Evolutionary conservation across 495 filamentous ascomycete species (phyloP).

Genomic region (Aspergillus kassunensis): DNA sequence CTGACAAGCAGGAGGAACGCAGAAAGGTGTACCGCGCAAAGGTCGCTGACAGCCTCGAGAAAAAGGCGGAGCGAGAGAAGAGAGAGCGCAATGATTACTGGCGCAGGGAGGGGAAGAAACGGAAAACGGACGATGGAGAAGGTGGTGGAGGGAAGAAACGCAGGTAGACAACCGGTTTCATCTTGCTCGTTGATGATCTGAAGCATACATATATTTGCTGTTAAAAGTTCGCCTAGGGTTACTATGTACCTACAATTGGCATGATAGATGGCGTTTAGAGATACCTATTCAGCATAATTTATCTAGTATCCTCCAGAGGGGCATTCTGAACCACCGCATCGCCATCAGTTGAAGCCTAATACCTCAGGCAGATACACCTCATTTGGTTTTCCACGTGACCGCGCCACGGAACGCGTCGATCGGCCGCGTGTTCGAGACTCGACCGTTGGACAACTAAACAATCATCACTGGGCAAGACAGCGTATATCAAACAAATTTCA

Average conservation of each 20-base stretch:
- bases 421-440: slow-evolving; percentile 11
- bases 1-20: slow-evolving; percentile 80
- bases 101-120: slow-evolving; percentile 91
- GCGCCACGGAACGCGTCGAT: slow-evolving; percentile 22
- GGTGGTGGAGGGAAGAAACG: slow-evolving; percentile 72
- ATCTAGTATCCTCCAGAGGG: background rate
- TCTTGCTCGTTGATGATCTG: background rate
- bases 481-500: too few species aligned
- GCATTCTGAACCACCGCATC: too few species aligned
- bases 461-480: too few species aligned
- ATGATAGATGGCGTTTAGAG: slow-evolving; percentile 24
- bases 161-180: slow-evolving; percentile 26
- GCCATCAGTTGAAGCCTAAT: too few species aligned
- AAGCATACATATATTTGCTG: slow-evolving; percentile 25
- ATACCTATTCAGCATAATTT: slow-evolving; percentile 6
- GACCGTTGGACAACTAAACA: background rate
- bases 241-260: slow-evolving; percentile 17
- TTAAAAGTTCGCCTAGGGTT: slow-evolving; percentile 16
- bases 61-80: slow-evolving; percentile 78
- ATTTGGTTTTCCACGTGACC: slow-evolving; percentile 40
- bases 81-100: slow-evolving; percentile 90
- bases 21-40: slow-evolving; percentile 72
- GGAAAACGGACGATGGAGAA: slow-evolving; percentile 57
- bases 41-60: slow-evolving; percentile 74
- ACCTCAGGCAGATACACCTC: too few species aligned